Evolutionary conservation across 1,284 basidiomycete genomes (phyloP), one percentile per base, ranked within the genome.

Genomic region (Xanthoconium separans): DNA sequence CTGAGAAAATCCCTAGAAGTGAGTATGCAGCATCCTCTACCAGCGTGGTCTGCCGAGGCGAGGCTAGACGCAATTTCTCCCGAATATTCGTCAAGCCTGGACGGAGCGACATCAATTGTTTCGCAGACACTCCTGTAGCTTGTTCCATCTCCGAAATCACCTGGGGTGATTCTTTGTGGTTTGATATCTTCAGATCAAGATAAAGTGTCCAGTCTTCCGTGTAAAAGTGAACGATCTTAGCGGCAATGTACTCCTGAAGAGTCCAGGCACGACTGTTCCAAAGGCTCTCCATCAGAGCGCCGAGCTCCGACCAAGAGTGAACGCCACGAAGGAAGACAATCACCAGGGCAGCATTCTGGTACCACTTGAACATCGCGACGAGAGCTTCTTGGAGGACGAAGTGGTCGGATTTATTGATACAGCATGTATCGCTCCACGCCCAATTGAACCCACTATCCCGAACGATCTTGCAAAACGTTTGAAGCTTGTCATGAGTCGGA

Each of bases 181-280:
- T 48, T 10, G 29, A 16, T 9, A 44, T 1, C 16, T 22, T 15
- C 20, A 48, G 29, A 3, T 44, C 7, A 1, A 43, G 47, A 5
- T 48, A 48, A 0, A 16, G 37, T 1, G 47, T 48, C 47, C 47
- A 48, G 5, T 48, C 47, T 20, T 48, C 47, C 3, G 47, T 48
- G 37, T 48, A 48, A 7, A 48, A 48, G 18, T n/a, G 47, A 9
- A 48, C 8, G 15, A 31, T 15, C 29, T 22, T 31, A 2, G 47
- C 27, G 12, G 47, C 47, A 5, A 48, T 6, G 15, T 48, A 48
- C 9, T 48, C 47, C 9, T 48, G 47, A 1, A 48, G 37, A 2
- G 47, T 48, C 47, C 47, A 48, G 5, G 29, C 37, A 16, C 47
- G 47, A 20, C 37, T 48, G 13, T 48, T 43, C 47, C 47, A 48